Percentiles rank a stretch among this genome's conserved stretches.
Evolutionary conservation across 1,284 basidiomycete genomes (phyloP).

Genomic region (Moniliophthora roreri): DNA sequence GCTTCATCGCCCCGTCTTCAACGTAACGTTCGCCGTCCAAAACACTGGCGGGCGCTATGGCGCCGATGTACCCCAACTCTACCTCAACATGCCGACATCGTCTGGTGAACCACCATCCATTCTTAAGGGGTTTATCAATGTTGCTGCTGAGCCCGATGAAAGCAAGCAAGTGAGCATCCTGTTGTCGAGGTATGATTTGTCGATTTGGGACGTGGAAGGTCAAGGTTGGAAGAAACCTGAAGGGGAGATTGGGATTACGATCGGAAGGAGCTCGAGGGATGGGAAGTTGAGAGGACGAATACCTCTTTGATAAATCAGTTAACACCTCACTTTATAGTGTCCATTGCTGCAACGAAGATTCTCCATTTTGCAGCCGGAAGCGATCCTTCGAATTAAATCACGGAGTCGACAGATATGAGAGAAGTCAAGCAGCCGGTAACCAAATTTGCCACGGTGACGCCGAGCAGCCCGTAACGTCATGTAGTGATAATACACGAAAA

Average conservation of each 20-base stretch:
- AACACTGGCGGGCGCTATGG: slow-evolving; percentile 60
- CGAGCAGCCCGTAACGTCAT: too few species aligned
- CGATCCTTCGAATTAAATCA: too few species aligned
- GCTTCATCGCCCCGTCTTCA: slow-evolving; percentile 30
- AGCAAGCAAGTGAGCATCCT: slow-evolving; percentile 46
- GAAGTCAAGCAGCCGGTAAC: too few species aligned
- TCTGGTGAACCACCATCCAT: slow-evolving; percentile 61
- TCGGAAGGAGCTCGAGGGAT: slow-evolving; percentile 58
- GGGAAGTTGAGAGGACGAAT: slow-evolving; percentile 39
- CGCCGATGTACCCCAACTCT: slow-evolving; percentile 66
- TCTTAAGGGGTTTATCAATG: slow-evolving; percentile 66
- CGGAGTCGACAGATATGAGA: too few species aligned
- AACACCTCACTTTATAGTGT: too few species aligned
- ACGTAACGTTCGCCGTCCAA: slow-evolving; percentile 56
- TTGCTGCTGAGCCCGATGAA: slow-evolving; percentile 48
- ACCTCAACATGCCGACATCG: slow-evolving; percentile 56
- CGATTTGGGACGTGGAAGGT: slow-evolving; percentile 54
- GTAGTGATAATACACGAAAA: too few species aligned
- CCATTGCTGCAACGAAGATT: too few species aligned
- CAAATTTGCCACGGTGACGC: too few species aligned
- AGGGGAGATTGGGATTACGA: slow-evolving; percentile 42
- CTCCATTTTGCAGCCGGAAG: too few species aligned
- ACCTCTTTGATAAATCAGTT: slow-evolving; percentile 29
- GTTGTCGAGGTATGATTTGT: slow-evolving; percentile 66
- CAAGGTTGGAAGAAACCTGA: slow-evolving; percentile 48